phyloP scores from a whole-genome alignment of 768 basidiomycete genomes.

The Leccinum longicurvipes region DNA sequence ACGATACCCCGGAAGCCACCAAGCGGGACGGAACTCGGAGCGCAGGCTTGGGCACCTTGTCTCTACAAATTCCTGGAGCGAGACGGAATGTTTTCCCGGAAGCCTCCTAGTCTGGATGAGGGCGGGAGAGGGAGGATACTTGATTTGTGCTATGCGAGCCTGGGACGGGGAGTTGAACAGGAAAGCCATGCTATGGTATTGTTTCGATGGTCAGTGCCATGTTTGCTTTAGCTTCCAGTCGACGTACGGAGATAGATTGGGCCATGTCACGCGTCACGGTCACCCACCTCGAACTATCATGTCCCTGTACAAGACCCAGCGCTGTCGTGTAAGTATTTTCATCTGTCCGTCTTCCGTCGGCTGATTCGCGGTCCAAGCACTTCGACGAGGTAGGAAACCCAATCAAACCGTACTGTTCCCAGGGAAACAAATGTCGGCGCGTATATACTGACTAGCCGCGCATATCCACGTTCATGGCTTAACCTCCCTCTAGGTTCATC shows the following conservation, averaged over 20 bases:
- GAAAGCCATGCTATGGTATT: slow-evolving; percentile 15
- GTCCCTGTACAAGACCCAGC: slow-evolving; percentile 42
- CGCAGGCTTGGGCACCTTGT: slow-evolving; percentile 28
- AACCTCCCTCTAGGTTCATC: slow-evolving; percentile 38
- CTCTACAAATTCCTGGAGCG: slow-evolving; percentile 31
- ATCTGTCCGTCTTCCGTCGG: slow-evolving; percentile 5
- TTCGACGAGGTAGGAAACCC: slow-evolving; percentile 44
- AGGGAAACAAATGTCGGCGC: slow-evolving; percentile 51
- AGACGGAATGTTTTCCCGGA: slow-evolving; percentile 11
- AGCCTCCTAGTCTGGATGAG: slow-evolving; percentile 16
- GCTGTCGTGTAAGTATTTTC: slow-evolving; percentile 42
- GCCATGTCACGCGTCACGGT: slow-evolving; percentile 21
- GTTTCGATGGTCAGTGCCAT: too few relatives aligned
- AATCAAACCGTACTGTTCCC: slow-evolving; percentile 42
- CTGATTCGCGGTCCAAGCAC: slow-evolving; percentile 37
- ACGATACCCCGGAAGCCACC: slow-evolving; percentile 34
- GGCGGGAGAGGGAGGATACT: slow-evolving; percentile 20
- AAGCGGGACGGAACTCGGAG: slow-evolving; percentile 28
- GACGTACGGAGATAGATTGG: background rate
- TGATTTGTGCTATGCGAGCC: slow-evolving; percentile 16
- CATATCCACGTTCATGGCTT: slow-evolving; percentile 1
- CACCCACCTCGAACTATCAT: slow-evolving; percentile 19
- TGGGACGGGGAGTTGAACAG: slow-evolving; percentile 14
- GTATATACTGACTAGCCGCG: slow-evolving; percentile 18
- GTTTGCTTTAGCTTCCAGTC: too few relatives aligned